Evolutionary conservation across 2,329 filamentous ascomycete species (phyloP).

Genomic region (Xylariaceae sp.): DNA sequence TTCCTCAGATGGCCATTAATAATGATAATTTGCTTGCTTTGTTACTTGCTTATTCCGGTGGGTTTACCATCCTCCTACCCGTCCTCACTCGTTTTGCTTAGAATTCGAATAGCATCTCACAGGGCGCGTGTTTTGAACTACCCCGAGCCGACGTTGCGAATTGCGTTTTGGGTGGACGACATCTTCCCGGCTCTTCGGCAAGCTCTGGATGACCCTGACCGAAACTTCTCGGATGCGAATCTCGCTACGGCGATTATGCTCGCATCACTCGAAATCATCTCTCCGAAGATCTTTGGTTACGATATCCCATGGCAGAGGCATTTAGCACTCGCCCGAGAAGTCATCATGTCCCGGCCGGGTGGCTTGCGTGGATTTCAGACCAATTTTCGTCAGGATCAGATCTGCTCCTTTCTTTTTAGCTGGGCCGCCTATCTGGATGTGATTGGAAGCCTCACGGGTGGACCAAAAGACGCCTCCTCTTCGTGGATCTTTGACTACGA

Average conservation of each 20-base stretch:
- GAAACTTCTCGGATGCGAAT: conserved; percentile 65
- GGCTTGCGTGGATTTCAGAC: conserved; percentile 47
- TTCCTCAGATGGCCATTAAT: conserved; percentile 58
- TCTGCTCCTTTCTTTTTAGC: conserved; percentile 68
- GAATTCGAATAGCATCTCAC: conserved; percentile 57
- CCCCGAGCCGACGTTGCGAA: conserved; percentile 68
- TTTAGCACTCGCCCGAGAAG: conserved; percentile 66
- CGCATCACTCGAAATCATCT: conserved; percentile 76
- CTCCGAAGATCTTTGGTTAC: conserved; percentile 75
- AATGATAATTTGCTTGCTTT: conserved; percentile 70
- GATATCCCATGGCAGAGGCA: conserved; percentile 76
- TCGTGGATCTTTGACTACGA: conserved; percentile 47
- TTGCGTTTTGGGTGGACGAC: conserved; percentile 73
- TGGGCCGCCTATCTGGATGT: conserved; percentile 86
- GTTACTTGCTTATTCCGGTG: conserved; percentile 67
- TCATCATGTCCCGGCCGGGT: conserved; percentile 59
- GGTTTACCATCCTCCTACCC: conserved; percentile 7
- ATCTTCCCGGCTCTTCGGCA: conserved; percentile 68
- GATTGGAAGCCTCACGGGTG: conserved; percentile 64
- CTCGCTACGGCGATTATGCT: conserved; percentile 82
- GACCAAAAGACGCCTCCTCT: conserved; percentile 46
- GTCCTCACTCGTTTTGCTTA: conserved; percentile 14
- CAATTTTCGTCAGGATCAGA: conserved; percentile 48
- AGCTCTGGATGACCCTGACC: conserved; percentile 56
- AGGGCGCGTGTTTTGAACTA: conserved; percentile 69